Base-by-base conservation (phyloP, 2,329 filamentous ascomycete genomes). In the Clonostachys rhizophaga region DNA sequence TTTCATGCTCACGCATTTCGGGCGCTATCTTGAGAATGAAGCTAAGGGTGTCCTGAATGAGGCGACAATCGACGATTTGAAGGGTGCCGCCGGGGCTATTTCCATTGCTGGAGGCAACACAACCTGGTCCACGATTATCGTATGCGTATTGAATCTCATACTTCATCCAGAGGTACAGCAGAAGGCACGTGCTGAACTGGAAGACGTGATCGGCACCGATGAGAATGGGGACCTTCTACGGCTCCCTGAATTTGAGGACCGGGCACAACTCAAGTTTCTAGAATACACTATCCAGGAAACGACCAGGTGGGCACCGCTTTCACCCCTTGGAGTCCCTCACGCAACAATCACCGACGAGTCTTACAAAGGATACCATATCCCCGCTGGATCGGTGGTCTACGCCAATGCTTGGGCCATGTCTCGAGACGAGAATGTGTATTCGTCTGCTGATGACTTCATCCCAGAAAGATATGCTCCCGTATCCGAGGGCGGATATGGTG, bases 291-390 rank as follows among this genome's bases (percentile, higher is more conserved):
- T 78, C 10, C 64, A 75, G 45, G 75, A 79, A 50, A 66, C 66
- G 9, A 60, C 67, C 36, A 65, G 74, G 18, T 73, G 67, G 65
- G 61, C 60, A 30, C 73, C 74, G 5, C 58, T 76, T 5, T 68
- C 66, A 12, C 72, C 74, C 1, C 57, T 77, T 3, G 75, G 72
- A 4, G 73, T 83, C 35, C 79, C 80, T 3, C 80, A 84, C 57
- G 69, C 64, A 41, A 68, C 75, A 13, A 65, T 75, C 2, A 59
- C 73, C 42, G 79, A 83, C 43, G 80, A 84, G 47, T 64, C 72
- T 11, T 84, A 83, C 55, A 65, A 75, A 17, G 78, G 72, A 34
- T 76, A 78, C 60, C 70, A 72, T 49, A 81, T 84, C 44, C 78
- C 78, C 10, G 74, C 72, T n/a, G 80, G 79, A 4, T 67, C 68